These are phyloP conservation scores for Xylaria cubensis DNA, from an alignment of 495 filamentous ascomycete genomes.

Conservation along the genomic window DNA sequence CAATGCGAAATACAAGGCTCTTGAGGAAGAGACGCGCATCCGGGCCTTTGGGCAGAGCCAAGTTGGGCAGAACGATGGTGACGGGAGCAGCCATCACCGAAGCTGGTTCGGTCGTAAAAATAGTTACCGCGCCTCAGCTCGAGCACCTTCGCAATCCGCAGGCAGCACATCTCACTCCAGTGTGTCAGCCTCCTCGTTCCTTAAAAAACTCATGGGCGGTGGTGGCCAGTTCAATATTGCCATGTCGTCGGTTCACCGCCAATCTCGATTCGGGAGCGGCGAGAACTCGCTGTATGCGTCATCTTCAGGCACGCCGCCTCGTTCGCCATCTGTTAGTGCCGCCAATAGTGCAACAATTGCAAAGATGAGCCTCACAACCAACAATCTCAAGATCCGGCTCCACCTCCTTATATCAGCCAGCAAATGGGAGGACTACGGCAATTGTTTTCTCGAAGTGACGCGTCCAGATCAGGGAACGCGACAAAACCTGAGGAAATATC, in stretches of 20 bases:
- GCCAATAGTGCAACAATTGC: conserved; percentile 65
- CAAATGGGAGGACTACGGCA: conserved; percentile 90
- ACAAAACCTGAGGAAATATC: conserved; percentile 56
- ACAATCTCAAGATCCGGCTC: conserved; percentile 81
- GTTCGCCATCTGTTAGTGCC: conserved; percentile 60
- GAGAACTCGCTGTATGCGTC: conserved; percentile 67
- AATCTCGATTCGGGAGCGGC: conserved; percentile 52
- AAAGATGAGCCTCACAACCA: conserved; percentile 70
- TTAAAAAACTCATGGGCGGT: conserved; percentile 60
- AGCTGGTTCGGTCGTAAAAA: conserved; percentile 67
- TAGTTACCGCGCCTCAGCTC: conserved; percentile 62
- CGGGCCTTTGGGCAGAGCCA: conserved; percentile 54
- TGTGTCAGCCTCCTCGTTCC: conserved; percentile 76
- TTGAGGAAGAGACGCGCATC: conserved; percentile 67
- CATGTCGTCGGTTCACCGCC: conserved; percentile 58
- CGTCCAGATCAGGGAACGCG: conserved; percentile 65
- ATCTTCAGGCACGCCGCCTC: conserved; percentile 62
- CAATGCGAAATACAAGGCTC: conserved; percentile 85
- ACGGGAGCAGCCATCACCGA: conserved; percentile 47
- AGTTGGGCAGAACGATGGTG: conserved; percentile 45
- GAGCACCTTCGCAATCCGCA: conserved; percentile 57
- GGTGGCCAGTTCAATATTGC: conserved; percentile 75
- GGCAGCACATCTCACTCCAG: conserved; percentile 56
- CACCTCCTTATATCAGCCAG: conserved; percentile 77
- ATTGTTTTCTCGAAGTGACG: conserved; percentile 80